A percentile compares a stretch with the other conserved stretches of the same genome.
These are phyloP conservation scores for Leptodontidium sp. DNA, from an alignment of 2,329 filamentous ascomycete species.

Conservation along the genomic window DNA sequence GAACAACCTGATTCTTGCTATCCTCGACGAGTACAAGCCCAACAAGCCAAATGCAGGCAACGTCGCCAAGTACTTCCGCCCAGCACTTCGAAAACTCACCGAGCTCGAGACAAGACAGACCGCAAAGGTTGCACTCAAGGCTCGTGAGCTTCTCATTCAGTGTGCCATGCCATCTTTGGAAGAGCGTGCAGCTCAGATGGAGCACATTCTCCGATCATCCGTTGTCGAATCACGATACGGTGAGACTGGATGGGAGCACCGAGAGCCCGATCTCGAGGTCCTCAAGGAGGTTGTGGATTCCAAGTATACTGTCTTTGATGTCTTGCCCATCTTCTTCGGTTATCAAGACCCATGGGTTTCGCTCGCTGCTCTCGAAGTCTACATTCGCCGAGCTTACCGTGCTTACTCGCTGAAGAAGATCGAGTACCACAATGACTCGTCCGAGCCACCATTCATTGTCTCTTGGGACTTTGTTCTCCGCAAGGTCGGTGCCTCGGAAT, in stretches of 20 bases:
- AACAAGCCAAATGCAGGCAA: slow-evolving; percentile 93
- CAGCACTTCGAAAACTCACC: slow-evolving; percentile 82
- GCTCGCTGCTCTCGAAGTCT: slow-evolving; percentile 92
- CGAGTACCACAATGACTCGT: slow-evolving; percentile 78
- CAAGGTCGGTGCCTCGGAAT: slow-evolving; percentile 92
- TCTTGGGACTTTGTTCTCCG: slow-evolving; percentile 97
- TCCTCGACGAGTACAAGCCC: slow-evolving; percentile 92
- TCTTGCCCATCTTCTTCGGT: slow-evolving; percentile 92
- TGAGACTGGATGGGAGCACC: slow-evolving; percentile 95
- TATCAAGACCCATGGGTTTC: slow-evolving; percentile 95
- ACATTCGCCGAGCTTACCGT: slow-evolving; percentile 95
- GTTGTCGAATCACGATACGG: slow-evolving; percentile 98
- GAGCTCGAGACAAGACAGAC: slow-evolving; percentile 86
- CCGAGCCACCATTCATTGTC: slow-evolving; percentile 79
- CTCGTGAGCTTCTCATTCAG: slow-evolving; percentile 96
- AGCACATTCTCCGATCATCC: slow-evolving; percentile 95
- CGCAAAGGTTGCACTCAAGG: slow-evolving; percentile 96
- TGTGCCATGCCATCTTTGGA: slow-evolving; percentile 95
- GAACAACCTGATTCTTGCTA: slow-evolving; percentile 90
- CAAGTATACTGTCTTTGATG: slow-evolving; percentile 98
- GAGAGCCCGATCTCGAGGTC: slow-evolving; percentile 87
- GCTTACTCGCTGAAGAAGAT: slow-evolving; percentile 92
- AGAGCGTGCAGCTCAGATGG: slow-evolving; percentile 95
- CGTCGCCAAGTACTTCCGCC: slow-evolving; percentile 86
- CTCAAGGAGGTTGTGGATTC: slow-evolving; percentile 99